Conservation (phyloP, 2,329 filamentous ascomycete species). For the Paecilomyces dactylethromorphus region DNA sequence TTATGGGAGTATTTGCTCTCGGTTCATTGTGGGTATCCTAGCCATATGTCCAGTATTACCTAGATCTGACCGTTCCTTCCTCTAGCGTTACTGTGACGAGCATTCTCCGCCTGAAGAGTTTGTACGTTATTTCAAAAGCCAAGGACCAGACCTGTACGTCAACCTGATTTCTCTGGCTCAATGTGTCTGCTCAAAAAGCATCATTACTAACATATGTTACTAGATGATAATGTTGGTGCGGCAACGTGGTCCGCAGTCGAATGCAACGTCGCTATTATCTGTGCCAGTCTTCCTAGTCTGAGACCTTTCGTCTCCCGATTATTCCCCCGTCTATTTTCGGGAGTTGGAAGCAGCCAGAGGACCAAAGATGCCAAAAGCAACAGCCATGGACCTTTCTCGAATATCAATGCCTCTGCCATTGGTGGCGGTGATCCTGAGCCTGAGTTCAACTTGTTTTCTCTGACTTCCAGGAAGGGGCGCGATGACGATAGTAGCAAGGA, state of each 20-base stretch:
- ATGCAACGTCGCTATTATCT: conserved; percentile 23
- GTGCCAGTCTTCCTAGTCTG: conserved; percentile 22
- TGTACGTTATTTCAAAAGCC: conserved; percentile 21
- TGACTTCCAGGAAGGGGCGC: background rate
- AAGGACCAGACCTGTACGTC: conserved; percentile 22
- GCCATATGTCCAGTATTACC: background rate
- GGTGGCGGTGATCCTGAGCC: background rate
- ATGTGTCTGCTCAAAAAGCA: background rate
- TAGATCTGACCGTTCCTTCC: conserved; percentile 11
- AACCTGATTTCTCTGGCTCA: background rate
- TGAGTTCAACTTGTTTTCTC: background rate
- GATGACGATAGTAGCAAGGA: background rate
- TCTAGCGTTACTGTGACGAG: conserved; percentile 35
- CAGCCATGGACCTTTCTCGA: background rate
- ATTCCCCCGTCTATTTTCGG: conserved; percentile 12
- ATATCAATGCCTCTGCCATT: background rate
- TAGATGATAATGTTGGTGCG: conserved; percentile 12
- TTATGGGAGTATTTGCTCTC: conserved; percentile 36
- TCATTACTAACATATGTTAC: background rate
- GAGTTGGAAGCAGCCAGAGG: background rate
- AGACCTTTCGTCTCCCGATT: conserved; percentile 19
- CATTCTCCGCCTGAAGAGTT: conserved; percentile 25
- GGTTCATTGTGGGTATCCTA: conserved; percentile 33
- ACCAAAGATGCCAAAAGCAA: background rate
- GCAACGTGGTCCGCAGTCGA: conserved; percentile 30